These are phyloP conservation scores for Colletotrichum graminicola DNA, from an alignment of 2,329 filamentous ascomycete species.

Conservation along the genomic window DNA sequence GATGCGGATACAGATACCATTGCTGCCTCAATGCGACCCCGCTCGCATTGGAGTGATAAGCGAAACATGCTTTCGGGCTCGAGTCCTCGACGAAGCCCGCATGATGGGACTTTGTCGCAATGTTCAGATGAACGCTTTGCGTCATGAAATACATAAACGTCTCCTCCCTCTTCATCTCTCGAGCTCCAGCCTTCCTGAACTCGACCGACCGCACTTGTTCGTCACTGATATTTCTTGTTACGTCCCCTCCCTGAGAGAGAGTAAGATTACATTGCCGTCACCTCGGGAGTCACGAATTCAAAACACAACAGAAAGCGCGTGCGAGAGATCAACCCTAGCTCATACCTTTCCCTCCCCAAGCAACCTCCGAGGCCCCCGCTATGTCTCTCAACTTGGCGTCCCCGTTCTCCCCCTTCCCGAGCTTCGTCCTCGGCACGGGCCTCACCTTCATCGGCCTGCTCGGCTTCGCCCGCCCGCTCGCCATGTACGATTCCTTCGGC, in stretches of 20 bases:
- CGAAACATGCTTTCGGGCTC: conserved; percentile 20
- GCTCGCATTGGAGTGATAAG: conserved; percentile 33
- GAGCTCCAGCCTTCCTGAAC: neutral
- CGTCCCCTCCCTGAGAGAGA: no score
- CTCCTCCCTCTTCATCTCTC: neutral
- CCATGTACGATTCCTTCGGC: conserved; percentile 34
- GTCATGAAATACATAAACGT: conserved; percentile 17
- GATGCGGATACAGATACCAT: neutral
- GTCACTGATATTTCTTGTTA: neutral
- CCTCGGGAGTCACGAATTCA: neutral
- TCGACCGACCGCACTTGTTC: neutral
- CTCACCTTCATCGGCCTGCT: conserved; percentile 43
- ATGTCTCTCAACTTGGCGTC: conserved; percentile 8
- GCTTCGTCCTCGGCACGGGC: conserved; percentile 46
- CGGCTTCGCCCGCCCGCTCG: conserved; percentile 38
- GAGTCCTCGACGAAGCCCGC: conserved; percentile 13
- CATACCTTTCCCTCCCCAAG: neutral
- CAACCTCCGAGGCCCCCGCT: neutral
- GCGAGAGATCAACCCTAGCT: neutral
- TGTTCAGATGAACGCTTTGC: conserved; percentile 28
- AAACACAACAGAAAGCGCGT: neutral
- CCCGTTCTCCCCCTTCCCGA: conserved; percentile 33
- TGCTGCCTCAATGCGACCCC: conserved; percentile 3
- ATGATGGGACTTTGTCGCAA: conserved; percentile 6
- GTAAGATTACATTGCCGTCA: neutral